Conservation (phyloP, 495 filamentous ascomycete genomes). For the Annulohypoxylon moriforme region DNA sequence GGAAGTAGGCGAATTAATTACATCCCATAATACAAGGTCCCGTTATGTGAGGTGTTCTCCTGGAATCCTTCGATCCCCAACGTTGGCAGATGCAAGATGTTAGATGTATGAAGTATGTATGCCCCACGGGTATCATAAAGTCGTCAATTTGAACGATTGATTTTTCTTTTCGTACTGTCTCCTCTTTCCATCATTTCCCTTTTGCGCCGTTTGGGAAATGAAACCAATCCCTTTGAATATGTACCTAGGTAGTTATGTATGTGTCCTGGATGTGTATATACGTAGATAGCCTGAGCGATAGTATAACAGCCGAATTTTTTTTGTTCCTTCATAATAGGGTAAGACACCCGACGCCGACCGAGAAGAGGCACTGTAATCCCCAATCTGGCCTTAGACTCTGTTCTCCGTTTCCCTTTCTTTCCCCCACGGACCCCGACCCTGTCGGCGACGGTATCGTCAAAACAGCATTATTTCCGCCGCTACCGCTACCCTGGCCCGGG, state of each 20-base stretch:
- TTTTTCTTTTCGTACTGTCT: conserved; percentile 15
- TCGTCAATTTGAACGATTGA: conserved; percentile 36
- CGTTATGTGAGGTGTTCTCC: not conserved
- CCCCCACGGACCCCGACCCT: conserved; percentile 18
- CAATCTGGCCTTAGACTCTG: conserved; percentile 13
- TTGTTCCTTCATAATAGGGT: conserved; percentile 12
- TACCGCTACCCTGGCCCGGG: conserved; percentile 30
- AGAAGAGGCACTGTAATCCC: conserved; percentile 19
- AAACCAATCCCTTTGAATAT: not conserved
- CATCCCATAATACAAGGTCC: conserved; percentile 1
- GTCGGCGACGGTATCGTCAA: conserved; percentile 38
- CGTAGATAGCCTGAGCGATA: conserved; percentile 14
- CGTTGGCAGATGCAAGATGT: not conserved
- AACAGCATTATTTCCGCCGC: conserved; percentile 22
- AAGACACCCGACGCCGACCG: conserved; percentile 42
- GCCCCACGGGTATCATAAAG: conserved; percentile 34
- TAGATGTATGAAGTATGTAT: conserved; percentile 13
- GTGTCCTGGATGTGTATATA: not conserved
- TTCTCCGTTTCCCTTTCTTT: conserved; percentile 7
- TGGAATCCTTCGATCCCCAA: conserved; percentile 18
- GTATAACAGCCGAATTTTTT: not conserved
- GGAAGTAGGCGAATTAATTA: not conserved
- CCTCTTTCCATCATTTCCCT: not conserved
- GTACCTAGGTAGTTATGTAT: too few relatives aligned
- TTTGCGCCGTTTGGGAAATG: conserved; percentile 27